These are phyloP conservation scores for Phialophora macrospora DNA, from an alignment of 2,329 filamentous ascomycete species.

Conservation along the genomic window DNA sequence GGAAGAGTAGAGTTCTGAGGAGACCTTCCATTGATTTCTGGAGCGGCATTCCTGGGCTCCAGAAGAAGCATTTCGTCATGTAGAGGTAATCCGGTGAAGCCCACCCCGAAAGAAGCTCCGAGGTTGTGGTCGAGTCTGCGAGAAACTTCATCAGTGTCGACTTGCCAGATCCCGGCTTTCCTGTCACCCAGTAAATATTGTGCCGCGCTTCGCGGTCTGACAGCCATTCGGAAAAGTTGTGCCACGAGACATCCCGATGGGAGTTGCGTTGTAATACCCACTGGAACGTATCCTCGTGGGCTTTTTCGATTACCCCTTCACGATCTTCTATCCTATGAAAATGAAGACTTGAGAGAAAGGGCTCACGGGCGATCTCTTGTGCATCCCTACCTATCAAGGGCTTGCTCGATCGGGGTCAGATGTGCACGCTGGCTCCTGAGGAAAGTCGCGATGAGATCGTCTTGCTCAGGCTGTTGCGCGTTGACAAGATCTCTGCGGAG, in stretches of 20 bases:
- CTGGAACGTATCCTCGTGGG: neutral
- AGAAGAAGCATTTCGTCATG: neutral
- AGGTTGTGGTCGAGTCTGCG: neutral
- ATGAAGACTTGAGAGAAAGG: neutral
- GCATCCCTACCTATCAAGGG: neutral
- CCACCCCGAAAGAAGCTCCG: neutral
- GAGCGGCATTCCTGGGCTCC: neutral
- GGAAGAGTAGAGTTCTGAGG: neutral
- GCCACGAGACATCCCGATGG: neutral
- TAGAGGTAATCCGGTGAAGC: neutral
- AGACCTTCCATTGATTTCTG: slow-evolving; percentile 1
- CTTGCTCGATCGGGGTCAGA: neutral
- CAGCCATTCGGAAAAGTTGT: neutral
- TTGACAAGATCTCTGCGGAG: too few species aligned
- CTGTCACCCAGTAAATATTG: neutral
- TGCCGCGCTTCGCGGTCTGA: neutral
- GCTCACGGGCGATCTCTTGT: neutral
- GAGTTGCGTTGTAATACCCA: neutral
- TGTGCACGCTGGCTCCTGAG: too few species aligned
- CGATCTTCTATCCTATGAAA: neutral
- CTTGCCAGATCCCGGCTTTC: neutral
- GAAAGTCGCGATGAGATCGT: too few species aligned
- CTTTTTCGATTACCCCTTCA: neutral
- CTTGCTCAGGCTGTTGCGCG: too few species aligned
- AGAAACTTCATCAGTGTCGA: neutral